Evolutionary conservation across 2,329 filamentous ascomycete species (phyloP).

Genomic region (Beauveria bassiana): DNA sequence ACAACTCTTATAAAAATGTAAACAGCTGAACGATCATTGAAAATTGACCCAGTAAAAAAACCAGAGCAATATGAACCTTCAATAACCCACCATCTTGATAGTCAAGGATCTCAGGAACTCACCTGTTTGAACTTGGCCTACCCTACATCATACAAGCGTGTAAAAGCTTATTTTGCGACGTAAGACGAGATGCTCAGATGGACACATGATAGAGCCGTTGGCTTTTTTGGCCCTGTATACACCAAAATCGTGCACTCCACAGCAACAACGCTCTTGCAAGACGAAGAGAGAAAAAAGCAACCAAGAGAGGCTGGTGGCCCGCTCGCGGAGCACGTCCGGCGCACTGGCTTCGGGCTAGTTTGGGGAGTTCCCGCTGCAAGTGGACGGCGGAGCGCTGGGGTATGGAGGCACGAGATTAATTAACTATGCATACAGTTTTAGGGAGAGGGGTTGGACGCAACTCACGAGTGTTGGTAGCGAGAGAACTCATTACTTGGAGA

Average conservation of each 20-base stretch:
- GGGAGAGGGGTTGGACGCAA: not conserved
- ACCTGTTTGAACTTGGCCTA: no score
- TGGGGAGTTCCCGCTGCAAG: not conserved
- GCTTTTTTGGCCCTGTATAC: not conserved
- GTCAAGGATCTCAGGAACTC: no score
- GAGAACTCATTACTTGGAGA: not conserved
- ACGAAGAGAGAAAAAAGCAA: not conserved
- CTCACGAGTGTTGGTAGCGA: not conserved
- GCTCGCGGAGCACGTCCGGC: not conserved
- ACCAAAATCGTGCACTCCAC: not conserved
- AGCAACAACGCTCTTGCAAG: no score
- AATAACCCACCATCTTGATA: no score
- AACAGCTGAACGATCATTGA: no score
- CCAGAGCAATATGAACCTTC: no score
- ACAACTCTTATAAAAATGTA: no score
- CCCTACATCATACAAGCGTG: no score
- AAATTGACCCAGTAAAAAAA: no score
- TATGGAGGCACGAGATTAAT: not conserved
- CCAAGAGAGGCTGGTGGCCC: not conserved
- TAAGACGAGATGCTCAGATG: no score
- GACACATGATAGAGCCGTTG: not conserved
- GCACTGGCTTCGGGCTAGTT: not conserved
- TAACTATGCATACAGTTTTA: not conserved
- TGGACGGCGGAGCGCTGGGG: not conserved
- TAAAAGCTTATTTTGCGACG: no score